These are phyloP conservation scores for Ilex paraguariensis DNA, from an alignment of 305 asterid species.

Conservation along the genomic window DNA sequence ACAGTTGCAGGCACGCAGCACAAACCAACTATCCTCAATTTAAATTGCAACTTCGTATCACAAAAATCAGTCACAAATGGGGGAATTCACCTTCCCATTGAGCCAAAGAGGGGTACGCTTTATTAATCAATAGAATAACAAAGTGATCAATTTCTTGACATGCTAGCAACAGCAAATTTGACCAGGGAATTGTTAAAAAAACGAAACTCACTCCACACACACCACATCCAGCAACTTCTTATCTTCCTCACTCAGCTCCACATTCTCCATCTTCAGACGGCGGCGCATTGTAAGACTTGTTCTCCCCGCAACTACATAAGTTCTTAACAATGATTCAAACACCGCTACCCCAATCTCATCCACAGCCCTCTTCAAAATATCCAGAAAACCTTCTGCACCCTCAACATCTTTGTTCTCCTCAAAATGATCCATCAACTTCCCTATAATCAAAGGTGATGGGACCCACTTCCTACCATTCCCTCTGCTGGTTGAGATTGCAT, in stretches of 20 bases:
- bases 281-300: slow-evolving; percentile 57
- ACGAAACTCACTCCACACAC: slow-evolving; percentile 34
- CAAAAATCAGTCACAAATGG: no score
- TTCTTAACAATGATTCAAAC: slow-evolving; percentile 61
- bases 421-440: slow-evolving; percentile 52
- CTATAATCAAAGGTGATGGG: slow-evolving; percentile 38
- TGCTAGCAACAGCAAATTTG: no score
- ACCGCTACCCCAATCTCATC: slow-evolving; percentile 43
- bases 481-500: slow-evolving; percentile 54
- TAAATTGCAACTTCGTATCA: no score
- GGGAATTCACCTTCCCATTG: no score
- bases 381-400: slow-evolving; percentile 64
- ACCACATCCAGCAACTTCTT: slow-evolving; percentile 50
- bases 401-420: slow-evolving; percentile 60
- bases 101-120: no score
- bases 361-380: slow-evolving; percentile 43
- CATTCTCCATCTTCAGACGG: slow-evolving; percentile 81
- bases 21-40: no score
- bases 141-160: no score
- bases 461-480: slow-evolving; percentile 62
- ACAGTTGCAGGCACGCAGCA: no score
- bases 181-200: not conserved
- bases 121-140: no score
- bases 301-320: slow-evolving; percentile 66
- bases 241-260: slow-evolving; percentile 69